Conservation (phyloP, 176 grass and related monocot species). For the Olyra latifolia region DNA sequence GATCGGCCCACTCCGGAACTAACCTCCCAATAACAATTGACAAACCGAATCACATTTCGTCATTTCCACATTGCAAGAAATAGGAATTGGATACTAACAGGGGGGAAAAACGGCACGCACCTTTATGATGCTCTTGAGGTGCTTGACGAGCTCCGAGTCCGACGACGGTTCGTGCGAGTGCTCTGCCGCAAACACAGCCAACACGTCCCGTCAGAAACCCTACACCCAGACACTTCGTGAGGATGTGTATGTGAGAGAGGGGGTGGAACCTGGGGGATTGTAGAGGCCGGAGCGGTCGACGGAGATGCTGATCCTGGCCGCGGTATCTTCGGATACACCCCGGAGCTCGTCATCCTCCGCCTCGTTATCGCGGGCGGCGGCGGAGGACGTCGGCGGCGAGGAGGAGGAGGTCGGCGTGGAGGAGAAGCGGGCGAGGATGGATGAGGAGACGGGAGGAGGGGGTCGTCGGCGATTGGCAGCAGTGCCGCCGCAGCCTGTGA, state of each 20-base stretch:
- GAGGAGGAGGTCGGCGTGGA: constrained; percentile 31
- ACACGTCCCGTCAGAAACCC: constrained; percentile 24
- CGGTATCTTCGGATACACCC: background rate
- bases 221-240: constrained; percentile 10
- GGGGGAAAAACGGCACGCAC: constrained; percentile 22
- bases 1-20: constrained; percentile 97
- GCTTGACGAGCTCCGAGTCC: constrained; percentile 81
- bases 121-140: constrained; percentile 95
- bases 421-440: constrained; percentile 33
- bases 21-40: constrained; percentile 13
- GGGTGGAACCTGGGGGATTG: constrained; percentile 61
- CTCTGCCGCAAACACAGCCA: constrained; percentile 42
- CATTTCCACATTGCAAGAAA: constrained; percentile 22
- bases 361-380: background rate
- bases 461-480: background rate
- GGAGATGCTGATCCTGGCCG: constrained; percentile 35
- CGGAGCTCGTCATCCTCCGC: constrained; percentile 1
- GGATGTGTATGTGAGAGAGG: background rate
- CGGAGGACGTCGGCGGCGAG: constrained; percentile 24
- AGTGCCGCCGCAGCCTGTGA: constrained; percentile 33
- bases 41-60: constrained; percentile 25
- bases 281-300: constrained; percentile 77
- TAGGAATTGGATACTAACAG: background rate
- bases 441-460: constrained; percentile 20
- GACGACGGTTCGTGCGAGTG: constrained; percentile 64